Evolutionary conservation across 495 filamentous ascomycete genomes (phyloP).

Genomic region (Clohesyomyces aquaticus): DNA sequence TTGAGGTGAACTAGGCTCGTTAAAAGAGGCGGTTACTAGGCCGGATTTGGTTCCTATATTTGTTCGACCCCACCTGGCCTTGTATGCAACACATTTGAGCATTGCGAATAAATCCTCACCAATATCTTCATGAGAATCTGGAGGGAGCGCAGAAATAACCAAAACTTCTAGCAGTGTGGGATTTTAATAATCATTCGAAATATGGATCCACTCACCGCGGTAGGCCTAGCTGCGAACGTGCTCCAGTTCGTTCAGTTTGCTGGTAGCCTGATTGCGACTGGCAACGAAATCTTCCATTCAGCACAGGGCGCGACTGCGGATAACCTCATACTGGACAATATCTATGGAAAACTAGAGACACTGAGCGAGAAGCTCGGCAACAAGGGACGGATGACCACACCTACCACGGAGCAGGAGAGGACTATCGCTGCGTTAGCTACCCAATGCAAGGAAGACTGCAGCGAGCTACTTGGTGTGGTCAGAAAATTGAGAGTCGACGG

Average conservation of each 20-base stretch:
- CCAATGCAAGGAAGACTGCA: constrained; percentile 4
- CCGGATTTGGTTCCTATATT: too few relatives aligned
- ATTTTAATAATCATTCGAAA: too few relatives aligned
- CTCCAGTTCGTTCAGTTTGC: constrained; percentile 24
- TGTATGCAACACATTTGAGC: too few relatives aligned
- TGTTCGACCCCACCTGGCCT: too few relatives aligned
- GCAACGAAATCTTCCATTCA: constrained; percentile 18
- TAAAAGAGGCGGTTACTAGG: too few relatives aligned
- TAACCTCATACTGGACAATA: constrained; percentile 8
- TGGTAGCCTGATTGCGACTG: constrained; percentile 2
- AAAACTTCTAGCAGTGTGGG: too few relatives aligned
- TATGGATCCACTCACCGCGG: constrained; percentile 17
- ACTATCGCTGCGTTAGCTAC: not conserved
- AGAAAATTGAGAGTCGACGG: constrained; percentile 3
- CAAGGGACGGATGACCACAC: constrained; percentile 17
- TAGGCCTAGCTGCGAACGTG: constrained; percentile 18
- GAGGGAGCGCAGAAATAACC: too few relatives aligned
- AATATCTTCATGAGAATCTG: too few relatives aligned
- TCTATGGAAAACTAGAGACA: not conserved
- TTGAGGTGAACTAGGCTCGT: too few relatives aligned
- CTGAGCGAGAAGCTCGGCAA: constrained; percentile 3
- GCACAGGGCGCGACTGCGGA: constrained; percentile 7
- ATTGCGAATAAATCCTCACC: too few relatives aligned
- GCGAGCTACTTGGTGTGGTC: constrained; percentile 8
- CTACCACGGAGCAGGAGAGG: constrained; percentile 7